Conservation (phyloP, 371 early-diverging fungal genomes). For the Mortierella sp. region DNA sequence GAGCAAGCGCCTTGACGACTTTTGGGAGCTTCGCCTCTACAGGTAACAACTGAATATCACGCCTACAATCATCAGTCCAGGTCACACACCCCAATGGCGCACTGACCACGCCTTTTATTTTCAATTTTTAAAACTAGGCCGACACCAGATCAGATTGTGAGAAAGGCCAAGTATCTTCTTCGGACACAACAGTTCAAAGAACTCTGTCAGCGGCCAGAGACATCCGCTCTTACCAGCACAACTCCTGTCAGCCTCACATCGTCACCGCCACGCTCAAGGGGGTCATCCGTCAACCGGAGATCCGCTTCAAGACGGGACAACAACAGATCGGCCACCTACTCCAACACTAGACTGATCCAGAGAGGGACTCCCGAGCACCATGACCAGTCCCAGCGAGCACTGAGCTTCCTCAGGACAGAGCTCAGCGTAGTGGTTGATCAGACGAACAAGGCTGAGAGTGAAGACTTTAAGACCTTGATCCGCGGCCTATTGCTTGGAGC, state of each 20-base stretch:
- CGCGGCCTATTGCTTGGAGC: conserved; percentile 66
- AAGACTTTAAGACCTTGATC: conserved; percentile 76
- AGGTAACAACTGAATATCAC: conserved; percentile 63
- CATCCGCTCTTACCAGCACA: conserved; percentile 44
- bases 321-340: background rate
- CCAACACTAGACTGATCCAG: conserved; percentile 12
- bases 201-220: conserved; percentile 64
- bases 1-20: conserved; percentile 82
- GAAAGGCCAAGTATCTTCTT: conserved; percentile 73
- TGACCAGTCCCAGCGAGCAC: conserved; percentile 65
- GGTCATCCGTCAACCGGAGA: background rate
- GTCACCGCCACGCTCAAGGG: background rate
- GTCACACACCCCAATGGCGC: background rate
- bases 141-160: conserved; percentile 67
- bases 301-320: background rate
- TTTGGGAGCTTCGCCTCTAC: conserved; percentile 84
- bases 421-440: conserved; percentile 80
- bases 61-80: background rate
- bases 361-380: conserved; percentile 46
- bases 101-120: background rate
- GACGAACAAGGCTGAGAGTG: conserved; percentile 69
- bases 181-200: conserved; percentile 81
- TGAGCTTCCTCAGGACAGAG: conserved; percentile 78
- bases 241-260: conserved; percentile 2
- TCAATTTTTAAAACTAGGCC: conserved; percentile 64